Base-by-base conservation (phyloP, 331 rosid genomes). In the Spiraea crenata region DNA sequence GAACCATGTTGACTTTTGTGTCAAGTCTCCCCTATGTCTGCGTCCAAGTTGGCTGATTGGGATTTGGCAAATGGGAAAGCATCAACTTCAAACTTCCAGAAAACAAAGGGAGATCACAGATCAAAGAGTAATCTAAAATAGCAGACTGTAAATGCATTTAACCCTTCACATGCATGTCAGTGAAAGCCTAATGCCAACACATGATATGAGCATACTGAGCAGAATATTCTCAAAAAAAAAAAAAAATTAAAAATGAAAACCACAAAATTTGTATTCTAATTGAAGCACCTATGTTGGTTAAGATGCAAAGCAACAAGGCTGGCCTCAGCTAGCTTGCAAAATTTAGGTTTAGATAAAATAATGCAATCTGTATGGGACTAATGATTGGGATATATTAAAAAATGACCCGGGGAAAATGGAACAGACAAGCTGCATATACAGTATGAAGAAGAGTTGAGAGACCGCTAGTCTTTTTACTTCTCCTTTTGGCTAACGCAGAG, bases 91-190 rank as follows among this genome's bases (percentile, higher is more conserved):
- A 15, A 49, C 3, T 5, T 5, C 16, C 54, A 2, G 3, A 49
- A 14, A 49, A 11, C 1, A 15, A 14, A 49, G 15, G 5, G 19
- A 49, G 19, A 14, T 54, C 46, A 55, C 52, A 55, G 38, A 50
- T 7, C 12, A 11, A 37, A 40, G 19, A 16, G 38, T 42, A 35
- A 8, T 58, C 10, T 41, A 41, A 3, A 11, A 8, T 40, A 19
- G 6, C 3, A 20, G 35, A 41, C n/a, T 9, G 67, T 44, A 41
- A n/a, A 63, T 14, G 9, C 15, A 69, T 69, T 69, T 54, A 69
- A 55, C 73, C 63, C 41, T 69, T 69, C 73, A 69, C 73, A 54
- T 69, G 73, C 41, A 54, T 69, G 42, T 69, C 73, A 54, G 52
- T 54, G 57, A 69, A 14, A 14, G 52, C 63, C 73, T 55, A 69